Percentiles rank a stretch among this genome's conserved stretches.
phyloP scores from a whole-genome alignment of 129 eudicot species.

The Saussurea involucrata region DNA sequence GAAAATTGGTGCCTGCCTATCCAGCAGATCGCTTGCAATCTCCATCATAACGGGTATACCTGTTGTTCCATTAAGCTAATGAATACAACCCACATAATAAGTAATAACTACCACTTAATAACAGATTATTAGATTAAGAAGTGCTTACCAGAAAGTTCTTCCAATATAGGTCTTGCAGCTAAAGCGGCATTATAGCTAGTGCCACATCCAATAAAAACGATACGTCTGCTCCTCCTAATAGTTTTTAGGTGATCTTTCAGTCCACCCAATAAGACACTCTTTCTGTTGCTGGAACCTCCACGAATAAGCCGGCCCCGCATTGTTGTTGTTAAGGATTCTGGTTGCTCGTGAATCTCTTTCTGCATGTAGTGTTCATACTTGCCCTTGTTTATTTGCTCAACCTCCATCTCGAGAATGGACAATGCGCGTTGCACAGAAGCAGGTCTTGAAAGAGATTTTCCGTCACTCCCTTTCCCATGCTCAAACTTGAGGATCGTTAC shows the following conservation, averaged over 20 bases:
- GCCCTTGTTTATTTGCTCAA: constrained; percentile 94
- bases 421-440: constrained; percentile 93
- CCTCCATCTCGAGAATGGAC: constrained; percentile 96
- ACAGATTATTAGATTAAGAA: too few relatives aligned
- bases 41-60: constrained; percentile 96
- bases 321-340: constrained; percentile 91
- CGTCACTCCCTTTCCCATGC: constrained; percentile 51
- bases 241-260: constrained; percentile 92
- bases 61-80: constrained; percentile 18
- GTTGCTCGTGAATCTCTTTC: constrained; percentile 96
- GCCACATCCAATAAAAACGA: constrained; percentile 95
- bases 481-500: constrained; percentile 84
- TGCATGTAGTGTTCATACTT: constrained; percentile 95
- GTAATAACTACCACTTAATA: neutral
- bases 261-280: constrained; percentile 90
- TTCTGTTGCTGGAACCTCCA: constrained; percentile 76
- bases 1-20: constrained; percentile 91
- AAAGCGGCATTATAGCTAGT: constrained; percentile 98
- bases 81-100: constrained; percentile 2
- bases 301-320: constrained; percentile 96
- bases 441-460: constrained; percentile 61
- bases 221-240: constrained; percentile 90
- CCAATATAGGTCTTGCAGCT: constrained; percentile 86
- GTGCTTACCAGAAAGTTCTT: constrained; percentile 97
- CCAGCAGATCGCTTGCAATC: constrained; percentile 94